Conservation (phyloP, 768 basidiomycete genomes). For the Kwoniella europaea region DNA sequence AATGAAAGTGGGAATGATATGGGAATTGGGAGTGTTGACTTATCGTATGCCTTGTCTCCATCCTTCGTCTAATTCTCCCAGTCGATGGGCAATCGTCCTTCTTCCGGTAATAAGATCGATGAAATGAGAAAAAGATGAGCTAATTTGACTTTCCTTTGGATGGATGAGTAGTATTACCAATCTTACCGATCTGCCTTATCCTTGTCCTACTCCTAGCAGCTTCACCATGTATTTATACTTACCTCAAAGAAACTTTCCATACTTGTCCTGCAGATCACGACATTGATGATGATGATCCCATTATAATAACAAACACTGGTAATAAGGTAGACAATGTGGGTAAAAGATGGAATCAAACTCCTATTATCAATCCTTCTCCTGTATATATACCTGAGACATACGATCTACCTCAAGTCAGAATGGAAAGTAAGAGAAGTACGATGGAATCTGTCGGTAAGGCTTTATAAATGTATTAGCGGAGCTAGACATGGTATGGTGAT, state of each 20-base stretch:
- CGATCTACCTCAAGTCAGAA: neutral
- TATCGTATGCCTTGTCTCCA: neutral
- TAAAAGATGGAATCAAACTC: neutral
- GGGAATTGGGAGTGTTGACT: neutral
- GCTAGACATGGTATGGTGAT: too few relatives aligned
- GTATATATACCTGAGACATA: neutral
- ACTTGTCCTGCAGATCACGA: conserved; percentile 6
- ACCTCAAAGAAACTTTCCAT: neutral
- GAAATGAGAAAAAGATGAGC: too few relatives aligned
- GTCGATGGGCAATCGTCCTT: too few relatives aligned
- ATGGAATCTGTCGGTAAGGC: neutral
- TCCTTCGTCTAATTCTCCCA: neutral
- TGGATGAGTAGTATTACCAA: neutral
- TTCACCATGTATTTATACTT: neutral
- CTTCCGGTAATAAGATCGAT: too few relatives aligned
- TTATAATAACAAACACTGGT: neutral
- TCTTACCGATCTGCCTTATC: neutral
- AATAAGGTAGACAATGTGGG: neutral
- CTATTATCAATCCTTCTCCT: neutral
- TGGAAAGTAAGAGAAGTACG: neutral
- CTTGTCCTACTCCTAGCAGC: neutral
- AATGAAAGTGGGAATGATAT: neutral
- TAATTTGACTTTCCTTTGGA: neutral
- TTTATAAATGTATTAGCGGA: neutral
- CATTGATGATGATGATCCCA: neutral